Evolutionary conservation across 1,284 basidiomycete species (phyloP).

Genomic region (Amylostereum areolatum): DNA sequence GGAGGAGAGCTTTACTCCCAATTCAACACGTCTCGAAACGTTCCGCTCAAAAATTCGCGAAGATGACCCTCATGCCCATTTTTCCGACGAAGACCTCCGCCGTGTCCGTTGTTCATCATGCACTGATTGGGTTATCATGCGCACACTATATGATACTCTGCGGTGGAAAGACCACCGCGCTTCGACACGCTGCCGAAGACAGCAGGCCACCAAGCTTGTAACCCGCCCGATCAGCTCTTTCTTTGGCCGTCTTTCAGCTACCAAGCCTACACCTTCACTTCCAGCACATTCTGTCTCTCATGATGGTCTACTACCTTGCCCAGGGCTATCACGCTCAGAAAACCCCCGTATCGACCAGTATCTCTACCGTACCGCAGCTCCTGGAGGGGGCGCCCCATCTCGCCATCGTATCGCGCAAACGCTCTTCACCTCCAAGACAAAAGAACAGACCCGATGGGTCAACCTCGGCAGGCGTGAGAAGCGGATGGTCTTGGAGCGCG

Average conservation of each 20-base stretch:
- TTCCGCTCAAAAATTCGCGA: slow-evolving; percentile 5
- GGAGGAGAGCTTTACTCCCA: neutral
- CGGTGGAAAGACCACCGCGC: slow-evolving; percentile 7
- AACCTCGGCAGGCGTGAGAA: neutral
- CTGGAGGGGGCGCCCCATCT: neutral
- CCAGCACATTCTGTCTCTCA: neutral
- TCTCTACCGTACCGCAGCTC: neutral
- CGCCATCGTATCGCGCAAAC: neutral
- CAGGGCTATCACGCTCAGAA: neutral
- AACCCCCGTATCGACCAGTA: neutral
- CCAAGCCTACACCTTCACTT: neutral
- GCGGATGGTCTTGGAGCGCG: neutral
- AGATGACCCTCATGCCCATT: slow-evolving; percentile 7
- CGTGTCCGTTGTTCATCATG: slow-evolving; percentile 5
- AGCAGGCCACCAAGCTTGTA: neutral
- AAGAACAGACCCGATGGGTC: neutral
- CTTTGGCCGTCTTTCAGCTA: neutral
- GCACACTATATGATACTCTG: slow-evolving; percentile 3
- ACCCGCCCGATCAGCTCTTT: neutral
- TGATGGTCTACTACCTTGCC: neutral
- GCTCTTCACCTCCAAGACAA: neutral
- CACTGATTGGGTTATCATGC: slow-evolving; percentile 7
- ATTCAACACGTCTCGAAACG: neutral
- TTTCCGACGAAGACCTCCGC: slow-evolving; percentile 3
- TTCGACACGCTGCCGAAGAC: neutral